Evolutionary conservation across 257 asterid species (phyloP).

Genomic region (Solanum virginianum): DNA sequence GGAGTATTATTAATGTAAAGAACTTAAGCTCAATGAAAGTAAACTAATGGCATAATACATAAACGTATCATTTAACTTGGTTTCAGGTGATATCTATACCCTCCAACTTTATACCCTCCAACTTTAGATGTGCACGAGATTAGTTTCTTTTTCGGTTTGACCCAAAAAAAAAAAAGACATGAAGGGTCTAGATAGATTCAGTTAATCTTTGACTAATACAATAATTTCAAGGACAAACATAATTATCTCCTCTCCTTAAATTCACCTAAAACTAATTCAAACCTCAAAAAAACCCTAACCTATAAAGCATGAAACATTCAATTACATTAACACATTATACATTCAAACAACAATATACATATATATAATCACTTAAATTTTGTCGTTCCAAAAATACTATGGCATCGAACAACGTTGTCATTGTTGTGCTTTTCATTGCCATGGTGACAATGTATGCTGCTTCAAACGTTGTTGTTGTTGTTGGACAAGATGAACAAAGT

Average conservation of each 20-base stretch:
- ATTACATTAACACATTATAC: background rate
- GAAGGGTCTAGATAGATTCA: background rate
- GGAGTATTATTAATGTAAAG: too few species aligned
- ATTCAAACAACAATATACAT: background rate
- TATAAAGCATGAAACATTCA: background rate
- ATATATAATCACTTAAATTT: background rate
- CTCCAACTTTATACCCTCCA: rapidly evolving
- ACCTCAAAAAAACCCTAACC: background rate
- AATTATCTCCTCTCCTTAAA: background rate
- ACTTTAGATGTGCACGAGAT: background rate
- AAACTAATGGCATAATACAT: too few species aligned
- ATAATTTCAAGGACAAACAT: background rate
- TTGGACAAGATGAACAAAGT: background rate
- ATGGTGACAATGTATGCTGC: background rate
- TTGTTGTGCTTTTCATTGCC: background rate
- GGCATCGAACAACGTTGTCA: background rate
- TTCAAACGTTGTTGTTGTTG: background rate
- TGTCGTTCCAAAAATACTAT: background rate
- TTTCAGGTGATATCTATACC: background rate
- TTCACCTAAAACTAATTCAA: background rate
- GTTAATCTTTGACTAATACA: background rate
- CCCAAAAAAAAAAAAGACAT: background rate
- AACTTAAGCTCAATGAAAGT: too few species aligned
- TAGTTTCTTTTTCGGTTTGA: too few species aligned
- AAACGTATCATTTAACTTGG: background rate